phyloP scores from a whole-genome alignment of 257 asterid species.

The Craterostigma plantagineum region DNA sequence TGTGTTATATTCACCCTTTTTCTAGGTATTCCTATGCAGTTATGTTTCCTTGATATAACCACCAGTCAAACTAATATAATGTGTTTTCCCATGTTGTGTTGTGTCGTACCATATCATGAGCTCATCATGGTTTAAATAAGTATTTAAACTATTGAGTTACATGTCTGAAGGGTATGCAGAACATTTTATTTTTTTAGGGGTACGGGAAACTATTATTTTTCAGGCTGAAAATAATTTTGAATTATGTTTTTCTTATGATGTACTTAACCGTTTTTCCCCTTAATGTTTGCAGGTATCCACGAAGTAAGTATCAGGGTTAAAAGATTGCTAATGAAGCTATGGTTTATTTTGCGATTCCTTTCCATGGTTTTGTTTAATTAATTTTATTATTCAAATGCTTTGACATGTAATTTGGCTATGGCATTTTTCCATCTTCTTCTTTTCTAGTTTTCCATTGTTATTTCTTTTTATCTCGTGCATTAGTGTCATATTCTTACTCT shows the following conservation, averaged over 20 bases:
- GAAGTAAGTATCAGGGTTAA: constrained; percentile 45
- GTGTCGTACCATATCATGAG: too few relatives aligned
- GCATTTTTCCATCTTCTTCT: constrained; percentile 2
- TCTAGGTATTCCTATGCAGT: too few relatives aligned
- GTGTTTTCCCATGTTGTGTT: too few relatives aligned
- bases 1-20: too few relatives aligned
- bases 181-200: not conserved
- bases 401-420: constrained; percentile 4
- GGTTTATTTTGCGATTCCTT: constrained; percentile 4
- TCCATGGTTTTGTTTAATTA: not conserved
- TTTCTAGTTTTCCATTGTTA: not conserved
- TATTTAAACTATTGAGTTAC: too few relatives aligned
- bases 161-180: too few relatives aligned
- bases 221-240: not conserved
- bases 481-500: too few relatives aligned
- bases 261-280: constrained; percentile 8
- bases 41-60: too few relatives aligned
- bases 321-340: constrained; percentile 10
- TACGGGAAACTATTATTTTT: not conserved
- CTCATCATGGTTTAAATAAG: too few relatives aligned
- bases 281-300: constrained; percentile 68
- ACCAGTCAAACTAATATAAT: too few relatives aligned
- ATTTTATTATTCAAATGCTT: too few relatives aligned
- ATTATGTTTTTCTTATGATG: not conserved
- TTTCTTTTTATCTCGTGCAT: too few relatives aligned